Percentiles rank a stretch among this genome's conserved stretches.
Evolutionary conservation across 2,329 filamentous ascomycete species (phyloP).

Genomic region (Capronia americana): DNA sequence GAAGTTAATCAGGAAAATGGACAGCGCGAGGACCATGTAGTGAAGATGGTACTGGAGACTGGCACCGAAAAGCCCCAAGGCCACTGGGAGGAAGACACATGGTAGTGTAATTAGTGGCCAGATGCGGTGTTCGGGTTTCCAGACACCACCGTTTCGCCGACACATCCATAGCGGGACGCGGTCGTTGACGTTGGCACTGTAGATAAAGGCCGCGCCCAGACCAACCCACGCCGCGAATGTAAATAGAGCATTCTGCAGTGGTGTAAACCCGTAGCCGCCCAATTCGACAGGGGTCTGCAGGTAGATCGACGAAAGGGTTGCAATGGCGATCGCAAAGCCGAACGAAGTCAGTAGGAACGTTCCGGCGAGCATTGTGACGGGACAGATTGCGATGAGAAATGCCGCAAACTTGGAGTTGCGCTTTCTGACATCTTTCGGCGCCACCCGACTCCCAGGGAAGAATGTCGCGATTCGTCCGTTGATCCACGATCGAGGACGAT

Average conservation of each 20-base stretch:
- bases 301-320: background rate
- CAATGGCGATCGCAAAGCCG: background rate
- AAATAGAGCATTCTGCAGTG: slow-evolving; percentile 31
- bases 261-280: background rate
- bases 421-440: background rate
- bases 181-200: slow-evolving; percentile 34
- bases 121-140: slow-evolving; percentile 52
- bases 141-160: slow-evolving; percentile 41
- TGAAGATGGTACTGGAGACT: slow-evolving; percentile 22
- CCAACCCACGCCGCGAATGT: slow-evolving; percentile 19
- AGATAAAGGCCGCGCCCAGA: slow-evolving; percentile 2
- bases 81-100: slow-evolving; percentile 43
- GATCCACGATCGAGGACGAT: too few species aligned
- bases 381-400: slow-evolving; percentile 22
- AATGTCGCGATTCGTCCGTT: too few species aligned
- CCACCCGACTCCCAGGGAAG: slow-evolving; percentile 7
- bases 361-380: background rate
- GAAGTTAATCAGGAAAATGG: slow-evolving; percentile 21
- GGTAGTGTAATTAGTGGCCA: slow-evolving; percentile 43
- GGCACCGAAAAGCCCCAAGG: slow-evolving; percentile 45
- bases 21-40: slow-evolving; percentile 23
- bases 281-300: background rate
- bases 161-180: slow-evolving; percentile 35
- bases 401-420: slow-evolving; percentile 23
- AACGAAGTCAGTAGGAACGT: background rate